A percentile compares a stretch with the other conserved stretches of the same genome.
phyloP scores from a whole-genome alignment of 345 rosid genomes.

The Carallia pectinifolia region DNA sequence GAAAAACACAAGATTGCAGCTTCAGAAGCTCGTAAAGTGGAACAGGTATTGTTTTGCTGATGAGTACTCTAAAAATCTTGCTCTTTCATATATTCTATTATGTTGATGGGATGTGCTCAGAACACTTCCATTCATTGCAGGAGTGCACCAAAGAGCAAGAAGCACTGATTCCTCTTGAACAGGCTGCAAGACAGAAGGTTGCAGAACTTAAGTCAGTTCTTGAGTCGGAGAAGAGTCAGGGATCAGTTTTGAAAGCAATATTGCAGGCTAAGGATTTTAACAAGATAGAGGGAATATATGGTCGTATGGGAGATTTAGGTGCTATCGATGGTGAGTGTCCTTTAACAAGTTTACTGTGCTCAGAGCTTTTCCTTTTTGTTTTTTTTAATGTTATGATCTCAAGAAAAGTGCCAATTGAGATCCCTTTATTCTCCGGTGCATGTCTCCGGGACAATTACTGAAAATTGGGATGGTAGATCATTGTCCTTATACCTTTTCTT shows the following conservation, averaged over 20 bases:
- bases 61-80: conserved; percentile 14
- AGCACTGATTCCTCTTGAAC: conserved; percentile 72
- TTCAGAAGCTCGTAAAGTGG: conserved; percentile 63
- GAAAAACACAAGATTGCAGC: conserved; percentile 63
- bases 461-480: neutral
- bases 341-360: neutral
- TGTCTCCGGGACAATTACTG: neutral
- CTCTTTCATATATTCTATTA: neutral
- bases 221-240: conserved; percentile 91
- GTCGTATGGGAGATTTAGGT: conserved; percentile 97
- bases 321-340: conserved; percentile 83
- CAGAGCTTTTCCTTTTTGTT: neutral
- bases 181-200: conserved; percentile 88
- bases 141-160: conserved; percentile 83
- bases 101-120: conserved; percentile 7
- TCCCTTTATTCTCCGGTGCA: neutral
- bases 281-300: conserved; percentile 85
- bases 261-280: conserved; percentile 76
- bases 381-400: too few relatives aligned
- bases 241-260: conserved; percentile 85
- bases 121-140: conserved; percentile 42
- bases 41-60: conserved; percentile 51
- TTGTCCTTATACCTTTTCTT: neutral
- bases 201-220: conserved; percentile 72
- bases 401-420: neutral